Conservation (phyloP, 2,329 filamentous ascomycete genomes). For the Arthroderma uncinatum region DNA sequence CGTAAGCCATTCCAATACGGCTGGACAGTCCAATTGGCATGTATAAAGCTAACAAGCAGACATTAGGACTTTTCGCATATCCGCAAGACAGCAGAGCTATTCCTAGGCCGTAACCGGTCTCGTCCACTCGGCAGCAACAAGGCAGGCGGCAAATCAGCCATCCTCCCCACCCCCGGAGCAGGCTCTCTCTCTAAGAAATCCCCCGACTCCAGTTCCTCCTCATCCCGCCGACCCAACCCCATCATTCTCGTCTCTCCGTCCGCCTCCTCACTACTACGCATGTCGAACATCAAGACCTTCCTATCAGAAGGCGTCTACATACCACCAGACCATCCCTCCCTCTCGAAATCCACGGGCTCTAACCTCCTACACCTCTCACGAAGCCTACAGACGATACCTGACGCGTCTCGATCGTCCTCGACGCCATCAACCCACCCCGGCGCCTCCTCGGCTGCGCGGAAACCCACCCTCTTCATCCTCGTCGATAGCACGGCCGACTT, state of each 20-base stretch:
- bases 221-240: conserved; percentile 52
- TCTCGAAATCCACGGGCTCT: conserved; percentile 52
- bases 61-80: conserved; percentile 87
- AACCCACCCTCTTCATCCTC: conserved; percentile 83
- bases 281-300: conserved; percentile 93
- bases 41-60: background rate
- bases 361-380: conserved; percentile 83
- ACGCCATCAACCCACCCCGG: conserved; percentile 10
- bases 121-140: conserved; percentile 26
- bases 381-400: conserved; percentile 48
- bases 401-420: conserved; percentile 21
- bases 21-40: background rate
- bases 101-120: conserved; percentile 50
- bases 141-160: conserved; percentile 23
- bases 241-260: conserved; percentile 97
- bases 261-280: conserved; percentile 83
- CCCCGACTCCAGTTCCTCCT: conserved; percentile 35
- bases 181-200: conserved; percentile 32
- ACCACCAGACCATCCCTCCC: conserved; percentile 55
- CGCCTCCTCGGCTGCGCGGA: conserved; percentile 19
- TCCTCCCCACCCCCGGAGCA: conserved; percentile 27
- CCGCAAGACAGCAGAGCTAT: conserved; percentile 69
- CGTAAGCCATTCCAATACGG: conserved; percentile 41
- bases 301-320: conserved; percentile 74
- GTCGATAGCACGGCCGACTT: conserved; percentile 90